Base-by-base conservation (phyloP, 2,329 filamentous ascomycete species). In the Fusarium sp. region DNA sequence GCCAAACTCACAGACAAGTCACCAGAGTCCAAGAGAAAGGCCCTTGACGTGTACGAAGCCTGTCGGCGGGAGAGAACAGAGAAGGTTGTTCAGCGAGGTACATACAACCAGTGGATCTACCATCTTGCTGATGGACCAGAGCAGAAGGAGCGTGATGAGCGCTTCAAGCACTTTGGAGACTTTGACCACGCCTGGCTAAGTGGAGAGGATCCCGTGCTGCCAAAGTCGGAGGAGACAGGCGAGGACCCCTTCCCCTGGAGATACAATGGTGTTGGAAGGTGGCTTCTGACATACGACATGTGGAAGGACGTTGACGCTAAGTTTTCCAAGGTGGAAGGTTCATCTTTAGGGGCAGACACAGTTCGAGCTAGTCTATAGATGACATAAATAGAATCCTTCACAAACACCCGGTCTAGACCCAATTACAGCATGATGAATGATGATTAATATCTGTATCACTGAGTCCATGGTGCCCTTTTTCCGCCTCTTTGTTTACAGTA, bases 41-140 rank as follows among this genome's bases (percentile, higher is more conserved):
- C 82, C 0, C 77, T 86, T 17, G 68, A 81, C 1, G 82, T 88
- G 0, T 93, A 92, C 71, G 89, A 93, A 77, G 81, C 83, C 7
- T 90, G 89, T 66, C 85, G 90, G 1, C 86, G 89, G 30, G 82
- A 86, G 54, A 84, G 91, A 5, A 92, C 91, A 0, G 88, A 91
- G 54, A 87, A 85, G 71, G 86, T 93, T 0, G 90, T 92, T 0
- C 82, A 87, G 12, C 81, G 90, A 3, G 90, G 90, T 0, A 91
- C 89, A n/a, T 79, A 86, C 14, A 89, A 92, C 71, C 90, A 92
- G 74, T 86, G 87, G 75, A 83, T 92, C 1, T 92, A 91, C 63
- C 90, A 92, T 71, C 80, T 92, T 3, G 85, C 87, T 6, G 90
- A 92, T 70, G 90, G 90, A 0, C 79, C 82, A 0, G 87, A 89